Evolutionary conservation across 2,329 filamentous ascomycete genomes (phyloP).

Genomic region (Aschersonia sp.): DNA sequence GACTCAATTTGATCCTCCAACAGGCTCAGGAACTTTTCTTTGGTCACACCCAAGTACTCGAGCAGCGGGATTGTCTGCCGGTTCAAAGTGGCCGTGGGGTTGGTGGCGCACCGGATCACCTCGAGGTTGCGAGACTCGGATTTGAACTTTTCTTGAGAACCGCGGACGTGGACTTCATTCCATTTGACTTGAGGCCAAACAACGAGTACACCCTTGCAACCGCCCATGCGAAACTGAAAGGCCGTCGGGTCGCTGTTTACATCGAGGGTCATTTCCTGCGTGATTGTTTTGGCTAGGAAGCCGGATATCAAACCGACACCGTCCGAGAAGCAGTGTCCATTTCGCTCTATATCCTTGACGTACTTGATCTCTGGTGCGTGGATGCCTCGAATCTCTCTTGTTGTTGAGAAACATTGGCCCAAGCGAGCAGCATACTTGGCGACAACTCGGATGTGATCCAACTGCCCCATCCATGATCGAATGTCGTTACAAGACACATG

Average conservation of each 20-base stretch:
- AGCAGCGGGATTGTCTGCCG: slow-evolving; percentile 83
- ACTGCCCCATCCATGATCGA: slow-evolving; percentile 74
- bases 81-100: slow-evolving; percentile 69
- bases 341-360: slow-evolving; percentile 57
- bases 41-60: slow-evolving; percentile 58
- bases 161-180: slow-evolving; percentile 61
- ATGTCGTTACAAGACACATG: slow-evolving; percentile 61
- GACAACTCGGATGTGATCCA: slow-evolving; percentile 66
- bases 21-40: slow-evolving; percentile 51
- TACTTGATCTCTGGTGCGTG: slow-evolving; percentile 41
- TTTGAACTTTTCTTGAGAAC: slow-evolving; percentile 79
- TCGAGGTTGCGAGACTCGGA: slow-evolving; percentile 61
- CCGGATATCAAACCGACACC: slow-evolving; percentile 86
- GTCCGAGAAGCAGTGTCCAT: slow-evolving; percentile 68
- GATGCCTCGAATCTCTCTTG: slow-evolving; percentile 54
- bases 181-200: slow-evolving; percentile 55
- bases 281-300: slow-evolving; percentile 60
- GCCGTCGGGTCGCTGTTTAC: slow-evolving; percentile 55
- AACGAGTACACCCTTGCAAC: slow-evolving; percentile 79
- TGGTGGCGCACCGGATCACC: slow-evolving; percentile 69
- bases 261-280: slow-evolving; percentile 50
- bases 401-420: slow-evolving; percentile 94
- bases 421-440: slow-evolving; percentile 82
- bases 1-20: slow-evolving; percentile 52
- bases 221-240: slow-evolving; percentile 84